Base-by-base conservation (phyloP, 176 grass and related monocot species). In the Musa troglodytarum region DNA sequence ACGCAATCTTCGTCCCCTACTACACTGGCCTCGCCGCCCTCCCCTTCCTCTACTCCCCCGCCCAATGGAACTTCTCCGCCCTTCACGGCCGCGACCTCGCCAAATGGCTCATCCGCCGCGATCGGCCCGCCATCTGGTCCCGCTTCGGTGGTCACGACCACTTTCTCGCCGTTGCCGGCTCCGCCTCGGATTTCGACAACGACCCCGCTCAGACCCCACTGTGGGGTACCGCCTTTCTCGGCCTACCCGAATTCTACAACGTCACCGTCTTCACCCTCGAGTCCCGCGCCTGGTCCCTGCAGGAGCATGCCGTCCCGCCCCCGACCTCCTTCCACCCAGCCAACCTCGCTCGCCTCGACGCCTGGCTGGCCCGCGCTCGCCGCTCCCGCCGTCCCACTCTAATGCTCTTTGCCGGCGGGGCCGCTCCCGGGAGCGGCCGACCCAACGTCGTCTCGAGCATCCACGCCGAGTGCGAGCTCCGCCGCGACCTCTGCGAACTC, bases 1-100 rank as follows among this genome's bases (percentile, higher is more conserved):
- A 93, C 57, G 95, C 86, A 1, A 72, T 98, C 28, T 94, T 94
- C 73, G 43, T 98, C 9, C 95, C 90, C 15, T 98, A 98, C 86
- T 98, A 91, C 80, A 86, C 88, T 3, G 81, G 75, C 0, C 86
- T 98, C 56, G 90, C 91, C 54, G 85, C 90, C 8, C 88, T 98
- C 2, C 90, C 90, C 12, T 98, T 76, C 69, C 80, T 93, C 1
- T 89, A 79, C 14, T 80, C 85, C 13, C 78, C 84, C 4, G 21
- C 57, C 0, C 50, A 74, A n/a, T 85, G 81, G 55, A 77, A 91
- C 73, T 73, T 82, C 17, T 85, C 86, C 28, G 78, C 62, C 1
- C 69, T 75, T 1, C 92, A 91, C 61, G 88, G 92, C 64, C 57
- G 6, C 49, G 55, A 49, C 15, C 78, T 98, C 0, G 80, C 83